Percentiles rank a stretch among this genome's conserved stretches.
Conservation (phyloP, 1,284 basidiomycete species). For the Marasmius sp. region DNA sequence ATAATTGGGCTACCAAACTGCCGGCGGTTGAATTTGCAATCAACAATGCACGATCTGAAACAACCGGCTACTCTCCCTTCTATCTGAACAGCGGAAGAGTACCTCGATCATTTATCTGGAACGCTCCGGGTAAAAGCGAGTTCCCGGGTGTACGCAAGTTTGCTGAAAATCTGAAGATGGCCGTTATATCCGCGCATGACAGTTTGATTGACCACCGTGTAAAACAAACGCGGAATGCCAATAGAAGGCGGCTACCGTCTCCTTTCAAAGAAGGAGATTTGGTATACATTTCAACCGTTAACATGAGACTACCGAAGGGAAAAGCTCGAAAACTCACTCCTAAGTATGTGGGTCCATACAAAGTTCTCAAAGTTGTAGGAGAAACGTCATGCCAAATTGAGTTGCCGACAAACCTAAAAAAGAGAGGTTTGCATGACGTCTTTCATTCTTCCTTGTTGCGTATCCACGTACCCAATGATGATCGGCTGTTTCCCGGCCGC, state of each 20-base stretch:
- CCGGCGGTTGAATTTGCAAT: conserved; percentile 24
- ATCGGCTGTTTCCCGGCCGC: conserved; percentile 23
- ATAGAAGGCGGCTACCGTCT: conserved; percentile 14
- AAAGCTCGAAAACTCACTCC: conserved; percentile 25
- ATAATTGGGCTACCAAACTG: conserved; percentile 17
- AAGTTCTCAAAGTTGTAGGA: conserved; percentile 20
- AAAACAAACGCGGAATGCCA: conserved; percentile 27
- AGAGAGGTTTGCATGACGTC: conserved; percentile 24
- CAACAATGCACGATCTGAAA: conserved; percentile 22
- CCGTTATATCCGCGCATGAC: conserved; percentile 25
- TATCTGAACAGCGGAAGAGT: conserved; percentile 31
- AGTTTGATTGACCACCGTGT: conserved; percentile 26
- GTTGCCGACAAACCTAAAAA: conserved; percentile 21
- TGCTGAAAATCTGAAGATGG: conserved; percentile 21
- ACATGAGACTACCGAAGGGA: conserved; percentile 26
- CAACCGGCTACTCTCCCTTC: conserved; percentile 32
- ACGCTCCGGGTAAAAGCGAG: conserved; percentile 12
- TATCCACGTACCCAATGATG: conserved; percentile 28
- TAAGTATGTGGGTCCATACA: conserved; percentile 32
- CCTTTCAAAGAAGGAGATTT: conserved; percentile 25
- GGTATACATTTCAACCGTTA: conserved; percentile 30
- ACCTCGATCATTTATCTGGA: conserved; percentile 27
- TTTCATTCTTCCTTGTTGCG: conserved; percentile 28
- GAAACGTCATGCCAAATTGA: conserved; percentile 26
- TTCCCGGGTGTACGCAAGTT: conserved; percentile 24